Conservation (phyloP, 495 filamentous ascomycete genomes). For the Xylaria cubensis region DNA sequence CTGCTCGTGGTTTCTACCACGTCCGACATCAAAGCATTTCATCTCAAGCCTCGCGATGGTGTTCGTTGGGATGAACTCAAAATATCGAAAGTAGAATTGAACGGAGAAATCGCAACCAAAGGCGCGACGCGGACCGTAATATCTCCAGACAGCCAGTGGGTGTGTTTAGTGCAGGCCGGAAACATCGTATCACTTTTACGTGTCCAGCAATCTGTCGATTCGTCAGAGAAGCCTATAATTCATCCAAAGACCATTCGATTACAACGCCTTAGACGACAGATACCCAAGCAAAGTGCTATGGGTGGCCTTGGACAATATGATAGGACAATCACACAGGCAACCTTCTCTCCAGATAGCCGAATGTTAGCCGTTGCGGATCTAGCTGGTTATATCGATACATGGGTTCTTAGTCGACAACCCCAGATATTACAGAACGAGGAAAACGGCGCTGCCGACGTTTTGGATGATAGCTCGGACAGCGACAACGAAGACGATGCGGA, state of each 20-base stretch:
- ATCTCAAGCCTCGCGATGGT: slow-evolving; percentile 53
- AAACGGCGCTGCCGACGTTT: slow-evolving; percentile 39
- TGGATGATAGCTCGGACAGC: slow-evolving; percentile 55
- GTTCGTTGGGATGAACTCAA: slow-evolving; percentile 62
- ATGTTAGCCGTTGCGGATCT: slow-evolving; percentile 81
- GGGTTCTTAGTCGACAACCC: slow-evolving; percentile 61
- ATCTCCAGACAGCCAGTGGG: slow-evolving; percentile 71
- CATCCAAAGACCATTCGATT: slow-evolving; percentile 59
- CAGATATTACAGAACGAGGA: slow-evolving; percentile 48
- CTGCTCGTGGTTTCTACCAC: slow-evolving; percentile 79
- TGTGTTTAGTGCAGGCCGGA: slow-evolving; percentile 81
- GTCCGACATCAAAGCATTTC: slow-evolving; percentile 80
- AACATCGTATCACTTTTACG: slow-evolving; percentile 73
- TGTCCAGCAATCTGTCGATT: slow-evolving; percentile 33
- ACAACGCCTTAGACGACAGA: slow-evolving; percentile 62
- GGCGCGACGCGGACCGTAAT: slow-evolving; percentile 82
- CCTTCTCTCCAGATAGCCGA: slow-evolving; percentile 82
- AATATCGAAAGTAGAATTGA: slow-evolving; percentile 71
- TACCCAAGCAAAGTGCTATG: slow-evolving; percentile 61
- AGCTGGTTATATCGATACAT: slow-evolving; percentile 86
- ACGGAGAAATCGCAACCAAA: slow-evolving; percentile 48
- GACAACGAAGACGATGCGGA: slow-evolving; percentile 56
- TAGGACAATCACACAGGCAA: slow-evolving; percentile 71
- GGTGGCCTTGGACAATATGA: slow-evolving; percentile 81
- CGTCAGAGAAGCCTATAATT: slow-evolving; percentile 46